Evolutionary conservation across 768 basidiomycete species (phyloP), one percentile per base, ranked within the genome.

Genomic region (Mycena maculata): DNA sequence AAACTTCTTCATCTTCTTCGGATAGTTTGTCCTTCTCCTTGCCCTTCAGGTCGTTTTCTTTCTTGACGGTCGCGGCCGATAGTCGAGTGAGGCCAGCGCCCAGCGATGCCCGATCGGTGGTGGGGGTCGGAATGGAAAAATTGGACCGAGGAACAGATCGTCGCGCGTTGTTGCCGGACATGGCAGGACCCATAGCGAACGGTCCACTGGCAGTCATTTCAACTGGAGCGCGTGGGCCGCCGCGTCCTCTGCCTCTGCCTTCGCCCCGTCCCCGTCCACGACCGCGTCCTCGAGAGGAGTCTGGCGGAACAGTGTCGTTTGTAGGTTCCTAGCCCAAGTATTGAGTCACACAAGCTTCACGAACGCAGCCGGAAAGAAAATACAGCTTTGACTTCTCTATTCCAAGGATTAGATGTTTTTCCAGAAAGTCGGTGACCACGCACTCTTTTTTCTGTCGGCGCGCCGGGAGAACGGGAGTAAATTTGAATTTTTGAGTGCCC

Each of bases 171-270:
- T 81, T 84, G 31, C 91, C 90, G 11, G 86, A 86, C 70, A 92
- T 83, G 25, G 91, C 84, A 36, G 93, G 93, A 23, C 93, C 93
- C 88, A 95, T 90, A 22, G 93, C 92, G 72, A 95, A 95, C 16
- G 93, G 93, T 4, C 93, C 93, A 73, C 92, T 93, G 1, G 93
- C 93, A 20, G 87, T 90, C 93, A 95, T 93, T 79, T 92, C 90
- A 9, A 81, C 81, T 2, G 85, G 78, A 50, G 89, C 80, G 0
- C 85, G 85, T 28, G 87, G 69, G 48, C 82, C 83, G 3, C 83
- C 85, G 8, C 85, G 80, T 20, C 68, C 68, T 30, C 67, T 45
- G 30, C 69, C 69, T 36, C 69, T 63, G 54, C 65, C 69, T 1
- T 78, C 83, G 11, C 83, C 85, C 4, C 85, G 79, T 15, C 68